Evolutionary conservation across 2,329 filamentous ascomycete species (phyloP).

Genomic region (Thielaviopsis punctulata): DNA sequence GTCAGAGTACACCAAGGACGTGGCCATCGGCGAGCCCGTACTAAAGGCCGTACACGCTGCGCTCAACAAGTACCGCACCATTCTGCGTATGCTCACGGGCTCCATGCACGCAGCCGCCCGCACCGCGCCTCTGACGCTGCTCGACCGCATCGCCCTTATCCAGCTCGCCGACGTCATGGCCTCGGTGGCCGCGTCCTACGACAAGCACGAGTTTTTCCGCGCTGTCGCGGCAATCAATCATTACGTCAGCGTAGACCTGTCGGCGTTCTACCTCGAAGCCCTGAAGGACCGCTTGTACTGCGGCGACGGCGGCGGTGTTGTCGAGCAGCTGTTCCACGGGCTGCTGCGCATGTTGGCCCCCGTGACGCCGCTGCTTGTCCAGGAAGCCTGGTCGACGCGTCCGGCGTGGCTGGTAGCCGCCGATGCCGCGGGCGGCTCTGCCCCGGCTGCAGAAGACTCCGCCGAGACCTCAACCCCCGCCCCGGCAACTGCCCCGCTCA

Average conservation of each 20-base stretch:
- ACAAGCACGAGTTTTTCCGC: constrained; percentile 67
- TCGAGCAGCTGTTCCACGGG: constrained; percentile 51
- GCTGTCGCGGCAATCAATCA: constrained; percentile 56
- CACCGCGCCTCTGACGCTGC: constrained; percentile 34
- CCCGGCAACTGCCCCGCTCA: constrained; percentile 33
- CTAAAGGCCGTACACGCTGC: constrained; percentile 60
- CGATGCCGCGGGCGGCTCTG: too few species aligned
- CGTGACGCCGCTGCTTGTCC: constrained; percentile 65
- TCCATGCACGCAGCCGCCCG: constrained; percentile 42
- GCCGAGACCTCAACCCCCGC: constrained; percentile 8
- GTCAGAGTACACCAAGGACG: constrained; percentile 79
- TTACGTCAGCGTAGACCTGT: constrained; percentile 71
- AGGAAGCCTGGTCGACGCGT: constrained; percentile 72
- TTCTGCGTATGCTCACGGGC: constrained; percentile 79
- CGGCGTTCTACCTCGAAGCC: constrained; percentile 84
- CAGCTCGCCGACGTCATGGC: constrained; percentile 51
- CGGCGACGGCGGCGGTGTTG: constrained; percentile 46
- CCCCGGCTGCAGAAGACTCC: too few species aligned
- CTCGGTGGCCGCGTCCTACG: constrained; percentile 47
- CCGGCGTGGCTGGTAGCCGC: constrained; percentile 51
- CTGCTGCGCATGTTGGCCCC: constrained; percentile 66
- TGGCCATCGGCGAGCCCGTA: constrained; percentile 62
- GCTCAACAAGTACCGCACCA: constrained; percentile 75
- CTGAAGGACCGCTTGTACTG: constrained; percentile 88
- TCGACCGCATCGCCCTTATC: constrained; percentile 60